These are phyloP conservation scores for Colletotrichum sp. DNA, from an alignment of 2,329 filamentous ascomycete genomes.

Conservation along the genomic window DNA sequence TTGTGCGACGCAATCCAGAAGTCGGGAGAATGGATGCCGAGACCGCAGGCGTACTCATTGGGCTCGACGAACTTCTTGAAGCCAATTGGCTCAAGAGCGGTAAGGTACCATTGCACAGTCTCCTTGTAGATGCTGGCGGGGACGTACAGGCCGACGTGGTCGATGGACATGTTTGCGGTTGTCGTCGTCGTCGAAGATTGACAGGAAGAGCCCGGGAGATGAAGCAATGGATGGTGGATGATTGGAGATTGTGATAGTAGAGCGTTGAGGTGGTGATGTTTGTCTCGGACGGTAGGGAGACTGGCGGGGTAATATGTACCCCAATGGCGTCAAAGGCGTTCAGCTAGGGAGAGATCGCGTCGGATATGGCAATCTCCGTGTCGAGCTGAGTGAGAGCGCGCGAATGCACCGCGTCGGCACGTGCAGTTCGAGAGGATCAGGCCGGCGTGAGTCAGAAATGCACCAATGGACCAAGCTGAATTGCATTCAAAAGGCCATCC, in stretches of 20 bases:
- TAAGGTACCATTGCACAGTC: slow-evolving; percentile 36
- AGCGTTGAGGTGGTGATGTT: background rate
- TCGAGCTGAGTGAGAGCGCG: background rate
- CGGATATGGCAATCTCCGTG: background rate
- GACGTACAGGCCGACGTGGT: slow-evolving; percentile 36
- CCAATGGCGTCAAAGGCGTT: background rate
- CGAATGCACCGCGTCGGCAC: slow-evolving; percentile 1
- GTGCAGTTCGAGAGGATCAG: background rate
- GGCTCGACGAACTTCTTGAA: slow-evolving; percentile 34
- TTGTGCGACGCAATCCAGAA: slow-evolving; percentile 31
- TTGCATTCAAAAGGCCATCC: background rate
- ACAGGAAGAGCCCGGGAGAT: background rate
- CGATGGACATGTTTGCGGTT: slow-evolving; percentile 34
- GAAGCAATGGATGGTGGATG: background rate
- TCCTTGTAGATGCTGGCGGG: slow-evolving; percentile 31
- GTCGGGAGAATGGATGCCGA: slow-evolving; percentile 33
- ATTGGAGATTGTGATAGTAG: background rate
- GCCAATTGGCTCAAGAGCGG: slow-evolving; percentile 38
- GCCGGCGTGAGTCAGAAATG: background rate
- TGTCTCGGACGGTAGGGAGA: background rate
- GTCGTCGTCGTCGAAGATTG: background rate
- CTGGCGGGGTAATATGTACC: slow-evolving; percentile 6
- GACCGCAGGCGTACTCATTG: slow-evolving; percentile 33
- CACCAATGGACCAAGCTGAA: background rate
- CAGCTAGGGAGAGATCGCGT: background rate